Evolutionary conservation across 345 rosid genomes (phyloP), one percentile per base, ranked within the genome.

Genomic region (Eucalyptus marginata): DNA sequence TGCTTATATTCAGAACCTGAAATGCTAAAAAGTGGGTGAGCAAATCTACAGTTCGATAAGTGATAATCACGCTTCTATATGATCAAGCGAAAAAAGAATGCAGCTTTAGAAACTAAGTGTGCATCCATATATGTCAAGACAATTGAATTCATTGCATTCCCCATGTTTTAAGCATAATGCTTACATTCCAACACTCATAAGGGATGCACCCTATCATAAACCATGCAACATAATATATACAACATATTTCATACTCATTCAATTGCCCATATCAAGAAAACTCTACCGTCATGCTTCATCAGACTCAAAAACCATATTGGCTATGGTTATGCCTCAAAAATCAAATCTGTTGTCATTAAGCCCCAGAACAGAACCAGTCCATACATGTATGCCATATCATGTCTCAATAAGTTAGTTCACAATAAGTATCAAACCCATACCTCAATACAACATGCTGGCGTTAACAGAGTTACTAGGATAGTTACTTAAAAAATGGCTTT

Each of bases 301-400:
- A 56, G 13, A 6, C 29, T 24, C 62, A 56, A 56, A 56, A 22
- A 56, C 3, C 62, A 56, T 56, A 56, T 9, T 22, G 6, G 5
- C 62, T 24, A 56, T 56, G 0, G 12, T 56, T 56, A 8, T 56
- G 13, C 62, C 29, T 56, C 13, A 6, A 56, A 56, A 25, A 56
- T 56, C 29, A 56, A 56, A 56, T 56, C 0, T 4, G 62, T 56
- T 24, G 62, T 56, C 27, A 56, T 24, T 4, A 56, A 56, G 13
- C 29, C 62, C 3, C 1, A 0, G 5, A 56, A 9, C 3, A 10
- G 3, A 56, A 9, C 62, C 1, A 0, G 62, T 56, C 29, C 13
- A 24, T 24, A 56, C 62, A 56, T 56, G 13, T 56, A 22, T 56
- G 13, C 27, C 62, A 56, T 56, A 56, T 56, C 62, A 10, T 56